Evolutionary conservation across 345 rosid species (phyloP).

Genomic region (Citrus cavaleriei): DNA sequence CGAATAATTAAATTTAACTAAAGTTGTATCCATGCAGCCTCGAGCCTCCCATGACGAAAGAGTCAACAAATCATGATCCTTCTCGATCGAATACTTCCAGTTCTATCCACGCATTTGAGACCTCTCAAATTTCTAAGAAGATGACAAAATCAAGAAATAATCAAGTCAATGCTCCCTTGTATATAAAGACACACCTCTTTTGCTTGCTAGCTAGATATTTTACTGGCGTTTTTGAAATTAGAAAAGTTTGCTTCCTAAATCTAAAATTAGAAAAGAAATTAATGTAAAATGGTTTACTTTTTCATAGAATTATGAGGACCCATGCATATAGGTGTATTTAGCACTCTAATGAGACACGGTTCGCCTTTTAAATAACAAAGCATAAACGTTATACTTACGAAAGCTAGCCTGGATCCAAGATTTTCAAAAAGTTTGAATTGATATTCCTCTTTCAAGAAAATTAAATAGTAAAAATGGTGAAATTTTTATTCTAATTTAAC

Average conservation of each 20-base stretch:
- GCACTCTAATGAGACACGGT: slow-evolving; percentile 36
- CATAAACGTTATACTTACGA: neutral
- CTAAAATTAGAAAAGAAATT: neutral
- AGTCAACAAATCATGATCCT: slow-evolving; percentile 19
- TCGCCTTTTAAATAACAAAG: slow-evolving; percentile 34
- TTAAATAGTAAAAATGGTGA: too few relatives aligned
- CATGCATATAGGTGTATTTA: slow-evolving; percentile 7
- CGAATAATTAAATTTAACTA: neutral
- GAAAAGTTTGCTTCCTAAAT: neutral
- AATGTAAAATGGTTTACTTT: neutral
- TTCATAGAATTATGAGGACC: slow-evolving; percentile 29
- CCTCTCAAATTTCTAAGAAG: neutral
- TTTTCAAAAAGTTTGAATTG: neutral
- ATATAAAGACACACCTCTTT: neutral
- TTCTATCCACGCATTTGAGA: slow-evolving; percentile 11
- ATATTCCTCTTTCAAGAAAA: neutral
- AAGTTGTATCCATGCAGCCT: slow-evolving; percentile 5
- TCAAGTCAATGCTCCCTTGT: neutral
- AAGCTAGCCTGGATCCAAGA: neutral
- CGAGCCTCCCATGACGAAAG: slow-evolving; percentile 16
- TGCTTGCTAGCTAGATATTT: neutral
- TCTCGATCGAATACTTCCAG: slow-evolving; percentile 18
- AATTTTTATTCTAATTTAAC: too few relatives aligned
- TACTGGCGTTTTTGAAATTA: neutral
- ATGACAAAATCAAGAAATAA: slow-evolving; percentile 10